These are phyloP conservation scores for Russula olivacea DNA, from an alignment of 768 basidiomycete species.

Conservation along the genomic window DNA sequence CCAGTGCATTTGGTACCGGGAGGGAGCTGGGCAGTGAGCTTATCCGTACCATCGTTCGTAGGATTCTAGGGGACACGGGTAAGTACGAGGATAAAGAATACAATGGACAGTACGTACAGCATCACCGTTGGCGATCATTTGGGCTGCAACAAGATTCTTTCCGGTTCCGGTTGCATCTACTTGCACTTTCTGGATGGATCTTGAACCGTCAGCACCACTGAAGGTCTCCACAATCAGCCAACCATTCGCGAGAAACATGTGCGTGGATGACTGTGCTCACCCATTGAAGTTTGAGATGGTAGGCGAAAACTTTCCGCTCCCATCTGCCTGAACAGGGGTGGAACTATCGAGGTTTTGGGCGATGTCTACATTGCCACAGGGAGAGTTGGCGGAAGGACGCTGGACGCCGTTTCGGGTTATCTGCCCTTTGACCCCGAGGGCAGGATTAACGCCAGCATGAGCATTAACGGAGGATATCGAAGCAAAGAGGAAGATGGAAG, in stretches of 20 bases:
- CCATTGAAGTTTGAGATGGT: slow-evolving; percentile 44
- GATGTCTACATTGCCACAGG: slow-evolving; percentile 43
- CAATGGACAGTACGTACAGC: slow-evolving; percentile 33
- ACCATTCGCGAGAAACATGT: slow-evolving; percentile 43
- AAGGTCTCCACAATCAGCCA: not conserved
- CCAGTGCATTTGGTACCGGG: slow-evolving; percentile 47
- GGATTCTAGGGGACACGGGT: slow-evolving; percentile 34
- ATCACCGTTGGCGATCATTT: slow-evolving; percentile 43
- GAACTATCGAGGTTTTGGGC: slow-evolving; percentile 37
- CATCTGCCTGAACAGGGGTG: slow-evolving; percentile 26
- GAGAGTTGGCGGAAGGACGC: slow-evolving; percentile 29
- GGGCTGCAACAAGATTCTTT: slow-evolving; percentile 34
- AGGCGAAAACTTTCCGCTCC: slow-evolving; percentile 40
- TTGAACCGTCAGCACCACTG: slow-evolving; percentile 46
- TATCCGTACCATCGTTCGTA: slow-evolving; percentile 34
- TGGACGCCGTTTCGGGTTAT: slow-evolving; percentile 29
- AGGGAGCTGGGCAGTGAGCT: slow-evolving; percentile 42
- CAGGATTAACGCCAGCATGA: slow-evolving; percentile 41
- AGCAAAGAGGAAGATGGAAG: slow-evolving; percentile 32
- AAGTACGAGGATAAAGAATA: not conserved
- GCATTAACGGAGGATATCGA: slow-evolving; percentile 36
- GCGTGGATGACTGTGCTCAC: slow-evolving; percentile 31
- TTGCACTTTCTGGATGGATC: slow-evolving; percentile 38
- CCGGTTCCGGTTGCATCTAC: slow-evolving; percentile 41
- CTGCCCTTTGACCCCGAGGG: slow-evolving; percentile 34